These are phyloP conservation scores for Penicillium riverlandense DNA, from an alignment of 495 filamentous ascomycete genomes.

Conservation along the genomic window DNA sequence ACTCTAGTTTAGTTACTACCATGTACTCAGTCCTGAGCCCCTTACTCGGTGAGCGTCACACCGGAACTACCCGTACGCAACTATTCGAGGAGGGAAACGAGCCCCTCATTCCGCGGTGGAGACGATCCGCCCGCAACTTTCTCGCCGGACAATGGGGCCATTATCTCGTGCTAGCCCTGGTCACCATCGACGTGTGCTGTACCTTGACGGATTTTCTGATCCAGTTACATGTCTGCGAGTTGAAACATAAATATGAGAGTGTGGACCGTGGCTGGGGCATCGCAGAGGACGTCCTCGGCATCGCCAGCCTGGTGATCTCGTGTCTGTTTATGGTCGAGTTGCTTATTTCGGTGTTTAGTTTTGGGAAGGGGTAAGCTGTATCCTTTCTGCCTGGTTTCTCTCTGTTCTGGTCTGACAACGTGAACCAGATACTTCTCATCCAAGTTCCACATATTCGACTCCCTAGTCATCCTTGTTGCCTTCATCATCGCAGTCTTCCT, in stretches of 20 bases:
- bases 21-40: too few relatives aligned
- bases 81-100: conserved; percentile 1
- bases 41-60: too few relatives aligned
- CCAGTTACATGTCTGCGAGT: conserved; percentile 52
- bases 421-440: conserved; percentile 55
- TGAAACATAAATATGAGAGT: conserved; percentile 13
- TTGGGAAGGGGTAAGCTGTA: conserved; percentile 41
- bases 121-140: conserved; percentile 25
- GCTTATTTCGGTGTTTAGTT: conserved; percentile 46
- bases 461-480: conserved; percentile 50
- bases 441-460: conserved; percentile 58
- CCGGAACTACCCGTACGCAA: too few relatives aligned
- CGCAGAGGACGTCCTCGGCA: conserved; percentile 32
- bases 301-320: conserved; percentile 45
- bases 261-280: conserved; percentile 12
- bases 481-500: conserved; percentile 53
- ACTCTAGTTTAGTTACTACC: too few relatives aligned
- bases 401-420: too few relatives aligned
- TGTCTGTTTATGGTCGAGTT: conserved; percentile 57
- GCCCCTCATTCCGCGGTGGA: conserved; percentile 3
- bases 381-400: not conserved
- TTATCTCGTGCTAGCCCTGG: conserved; percentile 47
- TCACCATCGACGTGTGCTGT: conserved; percentile 48
- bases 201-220: conserved; percentile 60
- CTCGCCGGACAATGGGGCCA: conserved; percentile 51